These are phyloP conservation scores for Calonectria multiphialidica DNA, from an alignment of 2,329 filamentous ascomycete genomes.

Conservation along the genomic window DNA sequence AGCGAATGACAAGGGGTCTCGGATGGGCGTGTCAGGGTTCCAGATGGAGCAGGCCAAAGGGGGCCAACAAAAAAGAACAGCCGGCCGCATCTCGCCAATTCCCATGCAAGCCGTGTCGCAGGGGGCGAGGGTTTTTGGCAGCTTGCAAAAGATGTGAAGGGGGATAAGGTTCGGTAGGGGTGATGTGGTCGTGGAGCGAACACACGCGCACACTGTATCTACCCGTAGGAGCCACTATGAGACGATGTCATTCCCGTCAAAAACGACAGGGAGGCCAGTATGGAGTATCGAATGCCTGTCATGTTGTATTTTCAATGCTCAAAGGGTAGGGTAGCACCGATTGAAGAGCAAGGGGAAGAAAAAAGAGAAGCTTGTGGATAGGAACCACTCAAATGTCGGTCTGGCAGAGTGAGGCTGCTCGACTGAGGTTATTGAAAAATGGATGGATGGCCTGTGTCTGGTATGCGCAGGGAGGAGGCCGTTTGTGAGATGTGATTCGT, in stretches of 20 bases:
- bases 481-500: slow-evolving; percentile 37
- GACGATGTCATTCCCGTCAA: slow-evolving; percentile 17
- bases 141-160: neutral
- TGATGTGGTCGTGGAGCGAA: slow-evolving; percentile 6
- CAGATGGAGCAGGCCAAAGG: slow-evolving; percentile 19
- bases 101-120: slow-evolving; percentile 34
- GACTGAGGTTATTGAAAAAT: slow-evolving; percentile 15
- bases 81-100: slow-evolving; percentile 37
- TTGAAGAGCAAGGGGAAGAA: neutral
- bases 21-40: slow-evolving; percentile 25
- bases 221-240: neutral
- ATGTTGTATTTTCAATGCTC: neutral
- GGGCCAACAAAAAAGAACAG: slow-evolving; percentile 13
- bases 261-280: neutral
- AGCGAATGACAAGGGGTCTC: slow-evolving; percentile 33
- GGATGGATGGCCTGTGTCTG: slow-evolving; percentile 32
- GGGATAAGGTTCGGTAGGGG: slow-evolving; percentile 7
- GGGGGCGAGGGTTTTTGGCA: slow-evolving; percentile 19
- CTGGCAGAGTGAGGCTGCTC: slow-evolving; percentile 32
- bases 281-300: slow-evolving; percentile 7
- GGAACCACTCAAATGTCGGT: slow-evolving; percentile 40
- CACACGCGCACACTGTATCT: slow-evolving; percentile 21
- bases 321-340: neutral
- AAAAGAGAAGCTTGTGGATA: slow-evolving; percentile 3
- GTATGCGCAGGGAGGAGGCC: slow-evolving; percentile 30